Evolutionary conservation across 139 green algal species (phyloP).

Genomic region (Auxenochlorella pyrenoidosa): DNA sequence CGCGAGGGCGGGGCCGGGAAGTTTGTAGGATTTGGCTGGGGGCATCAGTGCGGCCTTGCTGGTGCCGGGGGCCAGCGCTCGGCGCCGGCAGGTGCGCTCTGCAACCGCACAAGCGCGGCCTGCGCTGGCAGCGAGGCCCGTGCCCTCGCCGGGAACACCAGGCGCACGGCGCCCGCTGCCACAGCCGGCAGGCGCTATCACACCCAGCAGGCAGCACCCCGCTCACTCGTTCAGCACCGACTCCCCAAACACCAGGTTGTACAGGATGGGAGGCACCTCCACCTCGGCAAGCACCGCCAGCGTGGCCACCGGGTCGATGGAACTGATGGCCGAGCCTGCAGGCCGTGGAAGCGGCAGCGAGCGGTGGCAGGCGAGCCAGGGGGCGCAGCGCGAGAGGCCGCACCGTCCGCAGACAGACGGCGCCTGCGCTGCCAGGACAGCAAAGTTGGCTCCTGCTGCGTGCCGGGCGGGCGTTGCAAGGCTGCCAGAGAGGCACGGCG

Average conservation of each 20-base stretch:
- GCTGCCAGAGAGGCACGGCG: too few species aligned
- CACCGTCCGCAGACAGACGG: too few species aligned
- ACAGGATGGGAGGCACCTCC: slow-evolving; percentile 48
- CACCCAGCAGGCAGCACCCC: neutral
- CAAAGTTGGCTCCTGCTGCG: too few species aligned
- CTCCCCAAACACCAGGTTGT: slow-evolving; percentile 66
- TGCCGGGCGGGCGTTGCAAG: too few species aligned
- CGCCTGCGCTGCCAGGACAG: neutral
- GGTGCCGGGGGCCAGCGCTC: too few species aligned
- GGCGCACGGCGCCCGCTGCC: neutral
- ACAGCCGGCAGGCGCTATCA: neutral
- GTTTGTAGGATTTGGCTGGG: too few species aligned
- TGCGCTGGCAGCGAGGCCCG: neutral
- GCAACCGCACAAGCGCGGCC: too few species aligned
- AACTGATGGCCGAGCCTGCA: slow-evolving; percentile 69
- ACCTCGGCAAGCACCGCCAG: slow-evolving; percentile 57
- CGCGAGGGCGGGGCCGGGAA: neutral
- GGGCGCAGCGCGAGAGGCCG: too few species aligned
- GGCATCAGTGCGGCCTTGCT: neutral
- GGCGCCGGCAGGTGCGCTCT: too few species aligned
- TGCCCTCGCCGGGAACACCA: neutral
- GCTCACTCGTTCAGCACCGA: slow-evolving; percentile 76
- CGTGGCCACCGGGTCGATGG: slow-evolving; percentile 80
- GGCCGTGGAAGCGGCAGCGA: neutral
- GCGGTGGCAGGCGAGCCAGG: neutral